A percentile compares a stretch with the other conserved stretches of the same genome.
Evolutionary conservation across 129 eudicot species (phyloP).

Genomic region (Chrysanthemum seticuspe): DNA sequence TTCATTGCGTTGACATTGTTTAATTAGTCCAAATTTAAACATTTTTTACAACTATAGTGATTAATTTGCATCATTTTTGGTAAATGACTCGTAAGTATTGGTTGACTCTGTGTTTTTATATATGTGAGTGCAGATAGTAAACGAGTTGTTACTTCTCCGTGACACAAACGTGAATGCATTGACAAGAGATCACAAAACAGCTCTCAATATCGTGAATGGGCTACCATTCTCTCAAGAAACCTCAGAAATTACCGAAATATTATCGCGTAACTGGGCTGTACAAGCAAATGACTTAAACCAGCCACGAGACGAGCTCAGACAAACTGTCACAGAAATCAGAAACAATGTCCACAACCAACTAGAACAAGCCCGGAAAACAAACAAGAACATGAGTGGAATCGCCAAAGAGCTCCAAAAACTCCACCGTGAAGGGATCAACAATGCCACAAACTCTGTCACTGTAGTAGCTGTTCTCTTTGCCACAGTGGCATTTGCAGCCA

Average conservation of each 20-base stretch:
- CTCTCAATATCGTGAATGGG: conserved; percentile 61
- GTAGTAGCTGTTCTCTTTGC: conserved; percentile 71
- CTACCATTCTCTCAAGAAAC: conserved; percentile 70
- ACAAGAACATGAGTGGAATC: conserved; percentile 63
- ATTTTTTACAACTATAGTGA: neutral
- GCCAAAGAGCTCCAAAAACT: conserved; percentile 71
- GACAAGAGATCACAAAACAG: conserved; percentile 73
- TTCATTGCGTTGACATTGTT: neutral
- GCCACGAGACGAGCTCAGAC: conserved; percentile 65
- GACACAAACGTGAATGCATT: conserved; percentile 75
- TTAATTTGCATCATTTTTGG: neutral
- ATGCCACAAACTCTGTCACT: conserved; percentile 73
- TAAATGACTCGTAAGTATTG: neutral
- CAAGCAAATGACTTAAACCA: conserved; percentile 77
- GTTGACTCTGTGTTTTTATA: neutral
- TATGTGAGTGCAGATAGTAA: conserved; percentile 50
- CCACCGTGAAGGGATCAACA: conserved; percentile 78
- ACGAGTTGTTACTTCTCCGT: conserved; percentile 50
- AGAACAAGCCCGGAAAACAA: conserved; percentile 72
- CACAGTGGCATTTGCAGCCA: conserved; percentile 60
- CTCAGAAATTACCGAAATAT: conserved; percentile 48
- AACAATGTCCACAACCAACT: conserved; percentile 63
- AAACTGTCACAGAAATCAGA: conserved; percentile 64
- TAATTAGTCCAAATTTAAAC: neutral
- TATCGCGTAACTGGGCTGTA: conserved; percentile 52